A percentile compares a stretch with the other conserved stretches of the same genome.
phyloP scores from a whole-genome alignment of 768 basidiomycete genomes.

The Xerocomellus dryophilus region DNA sequence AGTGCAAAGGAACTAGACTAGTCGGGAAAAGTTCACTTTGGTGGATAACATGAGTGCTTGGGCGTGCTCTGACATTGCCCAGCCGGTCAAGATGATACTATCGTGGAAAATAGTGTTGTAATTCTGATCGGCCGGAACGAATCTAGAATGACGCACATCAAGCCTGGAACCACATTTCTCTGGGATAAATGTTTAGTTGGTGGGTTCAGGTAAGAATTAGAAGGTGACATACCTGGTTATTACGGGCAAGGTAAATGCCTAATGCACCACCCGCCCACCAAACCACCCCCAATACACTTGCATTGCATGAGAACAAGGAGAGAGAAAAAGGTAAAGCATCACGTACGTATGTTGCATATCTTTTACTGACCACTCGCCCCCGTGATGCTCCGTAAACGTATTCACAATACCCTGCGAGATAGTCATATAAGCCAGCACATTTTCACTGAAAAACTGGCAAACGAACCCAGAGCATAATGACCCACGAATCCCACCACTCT shows the following conservation, averaged over 20 bases:
- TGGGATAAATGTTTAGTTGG: slow-evolving; percentile 23
- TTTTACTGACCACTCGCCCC: slow-evolving; percentile 78
- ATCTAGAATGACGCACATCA: slow-evolving; percentile 57
- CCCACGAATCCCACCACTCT: slow-evolving; percentile 85
- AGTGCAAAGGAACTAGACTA: background rate
- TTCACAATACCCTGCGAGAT: slow-evolving; percentile 53
- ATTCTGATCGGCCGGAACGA: background rate
- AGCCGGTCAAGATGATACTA: slow-evolving; percentile 87
- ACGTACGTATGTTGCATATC: slow-evolving; percentile 93
- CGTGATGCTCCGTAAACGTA: slow-evolving; percentile 90
- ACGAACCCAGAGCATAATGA: slow-evolving; percentile 53
- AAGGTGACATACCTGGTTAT: slow-evolving; percentile 56
- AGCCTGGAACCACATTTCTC: slow-evolving; percentile 75
- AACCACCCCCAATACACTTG: slow-evolving; percentile 51
- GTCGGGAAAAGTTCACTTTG: slow-evolving; percentile 43
- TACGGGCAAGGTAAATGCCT: slow-evolving; percentile 77
- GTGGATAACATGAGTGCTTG: slow-evolving; percentile 85
- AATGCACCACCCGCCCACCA: slow-evolving; percentile 92
- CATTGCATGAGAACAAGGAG: slow-evolving; percentile 1
- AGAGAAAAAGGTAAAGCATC: background rate
- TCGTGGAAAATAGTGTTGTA: background rate
- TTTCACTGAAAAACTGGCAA: background rate
- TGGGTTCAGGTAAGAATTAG: background rate
- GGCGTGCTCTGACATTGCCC: slow-evolving; percentile 89
- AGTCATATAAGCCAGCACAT: background rate